Evolutionary conservation across 148 eudicot species (phyloP).

Genomic region (Spergularia marina): DNA sequence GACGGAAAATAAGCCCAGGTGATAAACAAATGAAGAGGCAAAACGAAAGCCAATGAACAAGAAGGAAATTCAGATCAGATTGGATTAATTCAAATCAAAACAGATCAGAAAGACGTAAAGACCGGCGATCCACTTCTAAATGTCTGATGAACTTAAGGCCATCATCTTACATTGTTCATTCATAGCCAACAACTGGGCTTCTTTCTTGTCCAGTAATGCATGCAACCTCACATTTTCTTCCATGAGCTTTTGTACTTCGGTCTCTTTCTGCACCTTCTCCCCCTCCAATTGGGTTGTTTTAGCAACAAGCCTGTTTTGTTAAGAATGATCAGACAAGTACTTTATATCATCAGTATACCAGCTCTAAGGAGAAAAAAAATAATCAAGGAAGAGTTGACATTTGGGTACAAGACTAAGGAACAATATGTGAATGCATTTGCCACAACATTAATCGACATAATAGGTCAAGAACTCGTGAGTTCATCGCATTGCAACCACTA

Average conservation of each 20-base stretch:
- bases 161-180: constrained; percentile 91
- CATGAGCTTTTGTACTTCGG: constrained; percentile 85
- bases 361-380: not conserved
- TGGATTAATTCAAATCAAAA: not conserved
- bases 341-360: not conserved
- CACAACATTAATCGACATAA: not conserved
- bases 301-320: constrained; percentile 53
- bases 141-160: constrained; percentile 67
- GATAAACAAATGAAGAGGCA: too few relatives aligned
- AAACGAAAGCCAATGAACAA: too few relatives aligned
- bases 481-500: too few relatives aligned
- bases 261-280: constrained; percentile 84
- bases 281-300: constrained; percentile 79
- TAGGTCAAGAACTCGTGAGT: not conserved
- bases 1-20: too few relatives aligned
- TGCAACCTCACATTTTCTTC: constrained; percentile 75
- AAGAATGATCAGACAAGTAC: not conserved
- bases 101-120: not conserved
- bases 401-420: not conserved
- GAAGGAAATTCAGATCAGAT: too few relatives aligned
- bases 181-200: constrained; percentile 92
- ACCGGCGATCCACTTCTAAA: constrained; percentile 23
- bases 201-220: constrained; percentile 81
- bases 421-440: not conserved
- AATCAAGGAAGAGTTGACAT: constrained; percentile 1